Percentiles rank a stretch among this genome's conserved stretches.
phyloP scores from a whole-genome alignment of 1,139 yeast genomes.

The Insectozyma bohioensis region DNA sequence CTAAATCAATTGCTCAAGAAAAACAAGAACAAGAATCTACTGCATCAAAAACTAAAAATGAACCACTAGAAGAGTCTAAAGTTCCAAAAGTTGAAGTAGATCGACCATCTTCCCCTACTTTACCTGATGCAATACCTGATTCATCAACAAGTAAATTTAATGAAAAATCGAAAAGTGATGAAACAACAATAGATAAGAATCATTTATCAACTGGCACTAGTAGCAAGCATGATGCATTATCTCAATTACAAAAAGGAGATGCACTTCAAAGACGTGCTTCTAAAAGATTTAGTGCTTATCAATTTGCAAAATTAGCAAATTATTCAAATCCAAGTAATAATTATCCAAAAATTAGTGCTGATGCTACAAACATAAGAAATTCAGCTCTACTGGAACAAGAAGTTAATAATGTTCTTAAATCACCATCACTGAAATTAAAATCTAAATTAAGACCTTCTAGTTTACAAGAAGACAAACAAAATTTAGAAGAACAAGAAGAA shows the following conservation, averaged over 20 bases:
- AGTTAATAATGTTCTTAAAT: background rate
- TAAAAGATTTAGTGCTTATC: constrained; percentile 88
- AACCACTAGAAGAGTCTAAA: background rate
- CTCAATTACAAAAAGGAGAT: constrained; percentile 77
- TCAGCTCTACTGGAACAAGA: constrained; percentile 4
- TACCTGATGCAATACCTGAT: background rate
- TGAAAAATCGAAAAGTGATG: background rate
- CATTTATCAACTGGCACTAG: background rate
- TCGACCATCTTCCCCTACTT: no score
- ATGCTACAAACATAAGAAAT: constrained; percentile 7
- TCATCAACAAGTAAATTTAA: background rate
- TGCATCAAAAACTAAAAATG: no score
- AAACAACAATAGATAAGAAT: no score
- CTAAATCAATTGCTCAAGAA: constrained; percentile 37
- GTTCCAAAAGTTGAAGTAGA: background rate
- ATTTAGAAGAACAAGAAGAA: background rate
- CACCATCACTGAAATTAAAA: background rate
- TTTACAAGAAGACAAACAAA: background rate
- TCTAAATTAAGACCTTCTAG: background rate
- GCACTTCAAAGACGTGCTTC: constrained; percentile 90
- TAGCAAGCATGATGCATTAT: constrained; percentile 58
- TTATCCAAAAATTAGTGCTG: constrained; percentile 13
- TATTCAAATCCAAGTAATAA: constrained; percentile 15
- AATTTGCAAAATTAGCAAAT: constrained; percentile 75
- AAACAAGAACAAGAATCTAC: constrained; percentile 1